Conservation (phyloP, 805 yeast genomes). For the Cyberlindnera xylosilytica region DNA sequence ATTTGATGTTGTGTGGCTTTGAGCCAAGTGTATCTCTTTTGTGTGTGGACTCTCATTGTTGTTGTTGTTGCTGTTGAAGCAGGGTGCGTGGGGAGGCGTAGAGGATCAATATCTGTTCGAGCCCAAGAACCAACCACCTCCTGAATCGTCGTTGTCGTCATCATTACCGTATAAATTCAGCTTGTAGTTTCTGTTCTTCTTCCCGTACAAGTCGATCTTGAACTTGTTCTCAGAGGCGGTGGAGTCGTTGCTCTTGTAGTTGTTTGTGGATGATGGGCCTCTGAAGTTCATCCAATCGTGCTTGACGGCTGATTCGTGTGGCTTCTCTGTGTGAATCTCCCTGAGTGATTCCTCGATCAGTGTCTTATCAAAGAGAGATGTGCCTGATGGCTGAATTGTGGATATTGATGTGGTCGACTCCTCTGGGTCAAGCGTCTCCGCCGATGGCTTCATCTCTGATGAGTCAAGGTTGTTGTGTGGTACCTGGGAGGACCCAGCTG, state of each 20-base stretch:
- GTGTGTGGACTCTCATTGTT: neutral
- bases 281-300: conserved; percentile 6
- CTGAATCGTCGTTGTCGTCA: conserved; percentile 6
- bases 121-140: conserved; percentile 25
- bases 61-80: neutral
- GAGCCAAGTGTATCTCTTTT: too few species aligned
- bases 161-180: conserved; percentile 21
- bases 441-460: neutral
- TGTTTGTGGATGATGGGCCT: conserved; percentile 3
- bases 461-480: neutral
- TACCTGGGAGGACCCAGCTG: too few species aligned
- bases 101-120: conserved; percentile 19
- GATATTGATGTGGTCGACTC: conserved; percentile 4
- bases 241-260: conserved; percentile 25
- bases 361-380: conserved; percentile 22
- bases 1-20: too few species aligned
- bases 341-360: conserved; percentile 23
- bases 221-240: conserved; percentile 9
- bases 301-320: conserved; percentile 2
- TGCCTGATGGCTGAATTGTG: conserved; percentile 2
- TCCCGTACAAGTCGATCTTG: conserved; percentile 28
- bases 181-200: conserved; percentile 24
- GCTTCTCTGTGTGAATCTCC: conserved; percentile 10
- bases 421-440: neutral
- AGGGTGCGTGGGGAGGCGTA: too few species aligned